These are phyloP conservation scores for Phytomonas sp. DNA, from an alignment of 208 protist genomes.

Conservation along the genomic window DNA sequence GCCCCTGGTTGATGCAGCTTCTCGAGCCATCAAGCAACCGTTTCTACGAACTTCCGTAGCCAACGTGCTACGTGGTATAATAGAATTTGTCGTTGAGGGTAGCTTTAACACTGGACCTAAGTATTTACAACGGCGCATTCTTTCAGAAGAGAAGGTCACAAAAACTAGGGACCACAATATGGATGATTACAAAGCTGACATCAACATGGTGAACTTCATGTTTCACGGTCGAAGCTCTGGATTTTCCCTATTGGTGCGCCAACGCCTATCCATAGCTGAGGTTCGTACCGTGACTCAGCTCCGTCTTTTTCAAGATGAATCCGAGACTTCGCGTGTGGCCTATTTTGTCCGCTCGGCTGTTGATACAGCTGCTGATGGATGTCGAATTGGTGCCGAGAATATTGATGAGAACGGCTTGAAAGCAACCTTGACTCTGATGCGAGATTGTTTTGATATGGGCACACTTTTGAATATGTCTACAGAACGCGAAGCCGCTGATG, in stretches of 20 bases:
- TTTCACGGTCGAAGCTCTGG: not conserved
- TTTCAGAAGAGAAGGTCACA: not conserved
- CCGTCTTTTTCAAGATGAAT: not conserved
- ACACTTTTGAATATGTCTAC: slow-evolving; percentile 53
- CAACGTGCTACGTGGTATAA: slow-evolving; percentile 57
- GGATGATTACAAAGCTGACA: not conserved
- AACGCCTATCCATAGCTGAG: slow-evolving; percentile 24
- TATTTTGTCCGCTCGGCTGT: slow-evolving; percentile 67
- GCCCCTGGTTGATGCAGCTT: slow-evolving; percentile 70
- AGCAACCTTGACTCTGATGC: slow-evolving; percentile 42
- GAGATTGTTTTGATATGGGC: slow-evolving; percentile 45
- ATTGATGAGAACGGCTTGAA: slow-evolving; percentile 21
- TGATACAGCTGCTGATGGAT: slow-evolving; percentile 42
- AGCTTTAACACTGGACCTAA: slow-evolving; percentile 6
- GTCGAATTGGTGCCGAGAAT: slow-evolving; percentile 25
- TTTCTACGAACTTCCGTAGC: slow-evolving; percentile 47
- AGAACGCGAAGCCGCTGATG: slow-evolving; percentile 40
- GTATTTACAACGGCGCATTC: not conserved
- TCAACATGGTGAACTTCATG: slow-evolving; percentile 1
- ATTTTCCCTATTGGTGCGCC: slow-evolving; percentile 22
- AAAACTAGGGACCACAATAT: not conserved
- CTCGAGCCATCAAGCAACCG: slow-evolving; percentile 54
- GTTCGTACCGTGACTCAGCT: slow-evolving; percentile 2
- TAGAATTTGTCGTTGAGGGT: slow-evolving; percentile 21
- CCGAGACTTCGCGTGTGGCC: slow-evolving; percentile 17